These are phyloP conservation scores for Ordospora pajunii DNA, from an alignment of 371 early-diverging fungal genomes.

Conservation along the genomic window DNA sequence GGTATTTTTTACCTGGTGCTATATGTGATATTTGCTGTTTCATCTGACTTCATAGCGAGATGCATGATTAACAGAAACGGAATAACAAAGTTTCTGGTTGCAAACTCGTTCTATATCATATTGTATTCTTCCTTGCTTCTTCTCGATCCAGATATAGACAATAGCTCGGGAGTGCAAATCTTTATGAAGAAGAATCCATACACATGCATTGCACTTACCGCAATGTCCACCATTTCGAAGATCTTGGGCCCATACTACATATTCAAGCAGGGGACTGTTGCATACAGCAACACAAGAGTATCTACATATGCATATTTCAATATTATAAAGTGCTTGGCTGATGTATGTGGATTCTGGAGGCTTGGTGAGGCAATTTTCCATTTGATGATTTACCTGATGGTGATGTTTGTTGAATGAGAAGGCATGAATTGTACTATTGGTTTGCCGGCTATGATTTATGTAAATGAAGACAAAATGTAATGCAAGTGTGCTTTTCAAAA, in stretches of 20 bases:
- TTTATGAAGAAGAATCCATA: not conserved
- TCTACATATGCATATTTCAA: not conserved
- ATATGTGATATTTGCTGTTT: not conserved
- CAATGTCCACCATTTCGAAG: not conserved
- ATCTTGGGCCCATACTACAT: not conserved
- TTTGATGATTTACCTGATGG: not conserved
- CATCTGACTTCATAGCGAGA: not conserved
- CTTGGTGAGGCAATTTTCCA: not conserved
- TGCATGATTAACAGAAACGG: conserved; percentile 1
- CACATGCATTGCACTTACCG: not conserved
- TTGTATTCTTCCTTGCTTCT: not conserved
- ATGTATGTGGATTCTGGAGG: not conserved
- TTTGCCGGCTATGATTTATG: too few relatives aligned
- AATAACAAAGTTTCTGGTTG: not conserved
- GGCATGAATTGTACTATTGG: too few relatives aligned
- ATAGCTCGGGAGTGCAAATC: not conserved
- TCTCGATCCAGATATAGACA: not conserved
- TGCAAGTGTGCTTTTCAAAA: not conserved
- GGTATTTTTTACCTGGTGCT: not conserved
- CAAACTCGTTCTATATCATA: conserved; percentile 1
- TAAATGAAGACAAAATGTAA: too few relatives aligned
- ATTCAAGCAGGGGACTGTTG: not conserved
- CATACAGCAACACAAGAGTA: not conserved
- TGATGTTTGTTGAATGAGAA: not conserved
- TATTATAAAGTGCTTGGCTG: not conserved